Percentiles rank a stretch among this genome's conserved stretches.
phyloP scores from a whole-genome alignment of 768 basidiomycete species.

The Lactifluus echinatus region DNA sequence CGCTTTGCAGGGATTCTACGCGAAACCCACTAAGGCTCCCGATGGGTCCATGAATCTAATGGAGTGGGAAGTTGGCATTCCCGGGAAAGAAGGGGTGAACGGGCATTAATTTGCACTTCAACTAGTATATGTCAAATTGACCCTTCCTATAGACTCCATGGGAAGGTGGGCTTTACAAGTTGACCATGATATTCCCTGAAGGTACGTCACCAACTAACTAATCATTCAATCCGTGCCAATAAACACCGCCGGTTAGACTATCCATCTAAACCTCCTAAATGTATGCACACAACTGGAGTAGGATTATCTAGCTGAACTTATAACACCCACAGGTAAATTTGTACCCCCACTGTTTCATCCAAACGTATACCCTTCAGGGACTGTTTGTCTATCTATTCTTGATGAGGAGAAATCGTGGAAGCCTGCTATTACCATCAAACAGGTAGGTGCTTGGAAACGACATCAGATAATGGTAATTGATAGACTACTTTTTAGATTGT shows the following conservation, averaged over 20 bases:
- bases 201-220: slow-evolving; percentile 38
- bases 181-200: slow-evolving; percentile 93
- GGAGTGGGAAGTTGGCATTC: slow-evolving; percentile 99
- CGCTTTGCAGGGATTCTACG: slow-evolving; percentile 80
- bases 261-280: slow-evolving; percentile 92
- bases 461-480: not conserved
- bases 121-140: not conserved
- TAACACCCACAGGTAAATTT: slow-evolving; percentile 72
- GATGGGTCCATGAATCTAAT: slow-evolving; percentile 96
- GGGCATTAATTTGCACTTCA: slow-evolving; percentile 18
- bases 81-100: slow-evolving; percentile 79
- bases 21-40: slow-evolving; percentile 79
- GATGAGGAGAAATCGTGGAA: slow-evolving; percentile 99
- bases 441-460: slow-evolving; percentile 40
- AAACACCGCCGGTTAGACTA: slow-evolving; percentile 49
- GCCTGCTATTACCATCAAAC: slow-evolving; percentile 97
- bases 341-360: slow-evolving; percentile 93
- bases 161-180: slow-evolving; percentile 94
- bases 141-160: slow-evolving; percentile 67
- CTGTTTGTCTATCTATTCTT: slow-evolving; percentile 93
- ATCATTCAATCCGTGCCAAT: not conserved
- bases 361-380: slow-evolving; percentile 98
- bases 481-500: slow-evolving; percentile 55
- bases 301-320: slow-evolving; percentile 5
- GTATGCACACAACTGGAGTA: slow-evolving; percentile 35